These are phyloP conservation scores for Centaurea solstitialis DNA, from an alignment of 129 eudicot species.

Conservation along the genomic window DNA sequence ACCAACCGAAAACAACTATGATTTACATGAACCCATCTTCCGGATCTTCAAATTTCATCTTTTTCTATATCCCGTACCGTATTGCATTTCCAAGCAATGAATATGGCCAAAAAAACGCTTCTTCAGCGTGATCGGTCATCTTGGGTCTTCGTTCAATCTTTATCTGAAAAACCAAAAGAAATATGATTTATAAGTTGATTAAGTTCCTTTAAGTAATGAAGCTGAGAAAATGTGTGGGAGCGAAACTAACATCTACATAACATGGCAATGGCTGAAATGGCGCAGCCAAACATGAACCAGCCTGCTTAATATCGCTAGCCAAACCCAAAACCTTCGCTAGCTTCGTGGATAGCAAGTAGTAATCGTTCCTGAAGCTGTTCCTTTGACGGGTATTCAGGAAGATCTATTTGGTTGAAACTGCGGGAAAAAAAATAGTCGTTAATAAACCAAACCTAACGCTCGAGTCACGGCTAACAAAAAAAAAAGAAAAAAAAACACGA, in stretches of 20 bases:
- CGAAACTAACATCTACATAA: background rate
- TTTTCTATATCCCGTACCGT: constrained; percentile 7
- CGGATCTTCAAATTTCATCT: constrained; percentile 17
- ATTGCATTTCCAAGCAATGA: background rate
- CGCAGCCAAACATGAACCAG: background rate
- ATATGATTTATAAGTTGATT: background rate
- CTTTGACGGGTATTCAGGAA: constrained; percentile 90
- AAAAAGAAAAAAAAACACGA: constrained; percentile 23
- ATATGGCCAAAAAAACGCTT: constrained; percentile 10
- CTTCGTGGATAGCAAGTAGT: constrained; percentile 96
- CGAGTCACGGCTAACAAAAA: background rate
- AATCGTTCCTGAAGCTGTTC: constrained; percentile 95
- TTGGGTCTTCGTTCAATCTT: background rate
- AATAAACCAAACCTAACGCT: background rate
- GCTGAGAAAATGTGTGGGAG: background rate
- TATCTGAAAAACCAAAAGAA: background rate
- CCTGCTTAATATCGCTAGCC: constrained; percentile 33
- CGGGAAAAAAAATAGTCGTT: background rate
- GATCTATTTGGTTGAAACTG: constrained; percentile 96
- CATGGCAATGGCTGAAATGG: constrained; percentile 18
- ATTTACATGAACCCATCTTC: constrained; percentile 25
- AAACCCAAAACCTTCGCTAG: constrained; percentile 98
- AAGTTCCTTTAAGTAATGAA: background rate
- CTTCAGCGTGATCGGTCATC: background rate
- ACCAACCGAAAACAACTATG: constrained; percentile 23